Conservation (phyloP, 169 alveolate genomes). For the Plasmodium vinckei region DNA sequence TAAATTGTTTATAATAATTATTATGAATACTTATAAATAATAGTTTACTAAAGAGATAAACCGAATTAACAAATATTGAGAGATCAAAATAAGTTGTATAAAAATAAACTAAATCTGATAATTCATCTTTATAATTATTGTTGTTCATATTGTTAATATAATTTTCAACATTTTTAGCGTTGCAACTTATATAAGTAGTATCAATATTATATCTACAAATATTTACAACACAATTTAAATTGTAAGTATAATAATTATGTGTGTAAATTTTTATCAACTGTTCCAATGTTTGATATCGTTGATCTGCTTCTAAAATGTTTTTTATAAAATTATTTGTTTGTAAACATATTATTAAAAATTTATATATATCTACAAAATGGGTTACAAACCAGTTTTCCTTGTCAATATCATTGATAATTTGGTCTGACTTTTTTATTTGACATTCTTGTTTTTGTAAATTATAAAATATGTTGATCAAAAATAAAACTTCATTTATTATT, state of each 20-base stretch:
- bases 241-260: constrained; percentile 1
- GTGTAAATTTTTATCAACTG: constrained; percentile 8
- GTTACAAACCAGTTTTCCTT: background rate
- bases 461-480: constrained; percentile 4
- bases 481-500: background rate
- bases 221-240: background rate
- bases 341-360: background rate
- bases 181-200: background rate
- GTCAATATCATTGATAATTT: background rate
- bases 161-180: no score
- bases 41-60: constrained; percentile 7
- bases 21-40: constrained; percentile 2
- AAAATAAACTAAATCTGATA: constrained; percentile 6
- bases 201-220: background rate
- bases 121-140: background rate
- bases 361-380: constrained; percentile 15
- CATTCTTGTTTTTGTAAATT: background rate
- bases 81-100: constrained; percentile 14
- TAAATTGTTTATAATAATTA: background rate
- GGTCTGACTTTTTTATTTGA: background rate
- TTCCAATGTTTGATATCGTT: constrained; percentile 8
- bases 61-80: background rate
- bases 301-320: constrained; percentile 19
- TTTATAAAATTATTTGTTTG: constrained; percentile 19
- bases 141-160: no score